A percentile compares a stretch with the other conserved stretches of the same genome.
Evolutionary conservation across 495 filamentous ascomycete species (phyloP).

Genomic region (Hypoxylon lenormandii): DNA sequence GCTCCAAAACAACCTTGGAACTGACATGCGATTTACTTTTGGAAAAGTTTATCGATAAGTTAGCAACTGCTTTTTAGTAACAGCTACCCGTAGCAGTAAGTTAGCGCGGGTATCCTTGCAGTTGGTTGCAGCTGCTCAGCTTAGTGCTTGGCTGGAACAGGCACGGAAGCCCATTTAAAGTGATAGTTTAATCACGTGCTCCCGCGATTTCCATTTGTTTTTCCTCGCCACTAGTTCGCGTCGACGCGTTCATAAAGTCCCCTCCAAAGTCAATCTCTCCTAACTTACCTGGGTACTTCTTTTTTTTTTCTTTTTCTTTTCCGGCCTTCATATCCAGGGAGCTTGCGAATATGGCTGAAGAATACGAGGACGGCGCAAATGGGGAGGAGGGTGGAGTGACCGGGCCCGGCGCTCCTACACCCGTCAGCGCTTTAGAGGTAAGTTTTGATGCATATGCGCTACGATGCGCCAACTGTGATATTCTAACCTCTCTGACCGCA

Average conservation of each 20-base stretch:
- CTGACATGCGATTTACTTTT: not conserved
- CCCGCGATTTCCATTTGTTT: constrained; percentile 50
- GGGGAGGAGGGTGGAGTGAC: constrained; percentile 65
- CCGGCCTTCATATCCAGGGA: not conserved
- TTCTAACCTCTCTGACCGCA: constrained; percentile 23
- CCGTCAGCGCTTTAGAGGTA: constrained; percentile 90
- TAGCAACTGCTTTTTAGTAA: not conserved
- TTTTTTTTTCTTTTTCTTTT: not conserved
- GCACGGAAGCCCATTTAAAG: constrained; percentile 13
- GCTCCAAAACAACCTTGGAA: constrained; percentile 32
- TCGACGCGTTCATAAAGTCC: constrained; percentile 41
- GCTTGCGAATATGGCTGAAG: constrained; percentile 49
- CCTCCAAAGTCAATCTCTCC: not conserved
- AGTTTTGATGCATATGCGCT: constrained; percentile 4
- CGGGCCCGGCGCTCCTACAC: constrained; percentile 93
- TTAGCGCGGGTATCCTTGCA: not conserved
- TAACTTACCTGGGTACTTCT: no score
- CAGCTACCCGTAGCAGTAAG: not conserved
- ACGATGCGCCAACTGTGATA: not conserved
- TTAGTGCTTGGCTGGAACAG: not conserved
- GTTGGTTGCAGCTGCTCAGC: not conserved
- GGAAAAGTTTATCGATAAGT: constrained; percentile 35
- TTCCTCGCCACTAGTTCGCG: constrained; percentile 45
- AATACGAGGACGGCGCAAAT: constrained; percentile 57
- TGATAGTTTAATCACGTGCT: constrained; percentile 45